Base-by-base conservation (phyloP, 495 filamentous ascomycete species). In the Penicillium atrosanguineum region DNA sequence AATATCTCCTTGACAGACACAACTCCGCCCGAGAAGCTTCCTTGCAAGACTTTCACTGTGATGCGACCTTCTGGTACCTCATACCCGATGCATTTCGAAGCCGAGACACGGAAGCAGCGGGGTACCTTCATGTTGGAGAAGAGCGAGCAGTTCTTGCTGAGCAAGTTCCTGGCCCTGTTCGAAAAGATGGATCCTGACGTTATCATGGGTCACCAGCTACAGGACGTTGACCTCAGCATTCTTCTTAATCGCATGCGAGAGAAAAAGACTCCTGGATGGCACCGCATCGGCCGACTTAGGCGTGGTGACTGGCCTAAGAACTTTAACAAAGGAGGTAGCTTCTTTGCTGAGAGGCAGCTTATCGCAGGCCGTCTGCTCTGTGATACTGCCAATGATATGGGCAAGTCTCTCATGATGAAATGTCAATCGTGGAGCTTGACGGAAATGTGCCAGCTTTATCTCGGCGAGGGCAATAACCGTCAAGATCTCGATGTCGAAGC, bases 401-500 rank as follows among this genome's bases (percentile, higher is more conserved):
- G 94, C 69, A 97, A 96, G 80, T 97, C 92, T 21, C 83, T 93
- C 44, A 97, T 96, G 91, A 88, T 83, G 55, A 95, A 95, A 75
- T 98, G 94, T 66, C 91, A 96, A 67, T 94, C 91, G 5, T 98
- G 95, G 95, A 96, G 86, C 71, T 78, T 98, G 68, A 94, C 90
- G 0, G 94, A 98, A 70, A 98, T 98, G 89, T 95, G 90, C 69
- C 87, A 85, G 43, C 79, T 97, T 21, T 92, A 96, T 55, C 84
- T 98, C 7, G 87, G 81, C 9, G 72, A 78, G 40, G 84, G 82
- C 42, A 83, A 81, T 61, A 73, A 71, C 21, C 84, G 94, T 18
- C 80, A 86, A 29, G 95, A 97, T 15, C 63, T 97, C 11, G 92
- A 98, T 68, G 90, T 85, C 57, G 94, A 96, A 53, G 83, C 73